Base-by-base conservation (phyloP, 2,329 filamentous ascomycete genomes). In the Ophiosphaerella herpotricha region DNA sequence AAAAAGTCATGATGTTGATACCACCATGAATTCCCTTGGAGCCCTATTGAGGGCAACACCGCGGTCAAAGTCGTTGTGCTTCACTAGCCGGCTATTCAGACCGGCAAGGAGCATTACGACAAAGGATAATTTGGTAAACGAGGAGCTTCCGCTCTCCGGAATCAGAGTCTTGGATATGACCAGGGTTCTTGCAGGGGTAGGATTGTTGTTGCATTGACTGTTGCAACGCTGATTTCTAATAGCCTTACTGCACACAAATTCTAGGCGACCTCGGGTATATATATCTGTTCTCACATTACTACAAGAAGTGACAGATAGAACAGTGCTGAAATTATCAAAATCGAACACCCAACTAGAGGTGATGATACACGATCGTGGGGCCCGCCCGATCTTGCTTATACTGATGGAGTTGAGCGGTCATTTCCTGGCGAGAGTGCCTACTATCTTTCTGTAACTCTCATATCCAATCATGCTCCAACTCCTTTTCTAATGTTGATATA, bases 231-330 rank as follows among this genome's bases (percentile, higher is more conserved):
- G 50, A 70, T 54, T 36, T 11, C n/a, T 32, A 53, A 14, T 66
- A 97, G 90, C 94, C 94, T 58, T 97, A 97, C 69, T 96, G 91
- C 67, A 97, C 94, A 33, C 94, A 99, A 72, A 97, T 99, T 45
- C 77, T 99, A 6, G 94, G 92, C 46, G 94, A 99, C 75, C 81
- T 97, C 60, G 94, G 93, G 93, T 96, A 84, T 41, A 63, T 29
- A 36, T 14, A 52, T 64, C 18, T 7, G 38, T 7, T 16, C 21
- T 2, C 8, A 16, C 7, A 36, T 8, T 2, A 26, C 26, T 7
- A 5, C 26, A n/a, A 31, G 42, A 60, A 47, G 54, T 54, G 31
- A 61, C 12, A 49, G 26, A 29, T 49, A 52, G 51, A 52, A 50
- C 54, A 95, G 91, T 58, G 94, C 94, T 60, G 92, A 97, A 71